Conservation (phyloP, 768 basidiomycete species). For the Botryobasidium botryosum region DNA sequence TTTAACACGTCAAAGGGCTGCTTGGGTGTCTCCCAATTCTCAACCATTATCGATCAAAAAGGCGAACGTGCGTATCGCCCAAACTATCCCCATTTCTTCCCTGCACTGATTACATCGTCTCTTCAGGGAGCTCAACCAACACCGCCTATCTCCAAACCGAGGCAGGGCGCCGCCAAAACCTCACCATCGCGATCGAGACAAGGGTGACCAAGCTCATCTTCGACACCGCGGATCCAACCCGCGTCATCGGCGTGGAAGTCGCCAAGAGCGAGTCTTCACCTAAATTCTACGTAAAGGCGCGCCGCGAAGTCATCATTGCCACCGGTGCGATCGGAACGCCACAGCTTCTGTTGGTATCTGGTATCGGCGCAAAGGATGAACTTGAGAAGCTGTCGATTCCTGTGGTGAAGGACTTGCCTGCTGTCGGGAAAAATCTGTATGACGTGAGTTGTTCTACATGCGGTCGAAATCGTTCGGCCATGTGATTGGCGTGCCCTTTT, state of each 20-base stretch:
- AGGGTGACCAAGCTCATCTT: constrained; percentile 10
- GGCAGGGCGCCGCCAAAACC: constrained; percentile 12
- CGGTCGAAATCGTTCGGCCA: no score
- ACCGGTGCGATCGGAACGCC: constrained; percentile 24
- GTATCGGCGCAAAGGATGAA: constrained; percentile 23
- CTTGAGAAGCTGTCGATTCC: constrained; percentile 20
- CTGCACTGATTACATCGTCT: no score
- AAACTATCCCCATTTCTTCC: no score
- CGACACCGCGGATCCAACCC: background rate
- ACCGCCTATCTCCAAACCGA: constrained; percentile 10
- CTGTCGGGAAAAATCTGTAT: constrained; percentile 29
- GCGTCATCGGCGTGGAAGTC: background rate
- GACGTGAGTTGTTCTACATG: constrained; percentile 11
- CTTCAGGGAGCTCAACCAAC: background rate
- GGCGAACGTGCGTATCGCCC: constrained; percentile 8
- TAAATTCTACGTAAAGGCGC: constrained; percentile 8
- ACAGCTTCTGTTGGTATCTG: constrained; percentile 28
- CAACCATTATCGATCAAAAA: constrained; percentile 9
- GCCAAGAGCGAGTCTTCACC: background rate
- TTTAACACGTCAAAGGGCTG: constrained; percentile 8
- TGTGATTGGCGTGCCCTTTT: no score
- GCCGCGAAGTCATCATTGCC: constrained; percentile 11
- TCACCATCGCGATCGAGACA: constrained; percentile 8
- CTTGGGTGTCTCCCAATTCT: constrained; percentile 3
- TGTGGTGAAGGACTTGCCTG: constrained; percentile 22